phyloP scores from a whole-genome alignment of 495 filamentous ascomycete genomes.

The Patellaria atrata region DNA sequence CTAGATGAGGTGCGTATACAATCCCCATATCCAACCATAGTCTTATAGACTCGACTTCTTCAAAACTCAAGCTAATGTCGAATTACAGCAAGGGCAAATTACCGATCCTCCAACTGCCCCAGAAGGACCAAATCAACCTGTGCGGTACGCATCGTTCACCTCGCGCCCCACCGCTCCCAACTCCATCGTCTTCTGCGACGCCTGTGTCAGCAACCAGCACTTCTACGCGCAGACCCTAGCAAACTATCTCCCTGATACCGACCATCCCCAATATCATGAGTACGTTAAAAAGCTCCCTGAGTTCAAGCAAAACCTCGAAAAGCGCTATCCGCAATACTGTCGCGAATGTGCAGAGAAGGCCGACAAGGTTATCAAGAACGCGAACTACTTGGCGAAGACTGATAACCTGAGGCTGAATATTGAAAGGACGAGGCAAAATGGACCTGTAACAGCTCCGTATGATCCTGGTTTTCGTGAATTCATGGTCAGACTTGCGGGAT shows the following conservation, averaged over 20 bases:
- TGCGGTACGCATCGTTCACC: slow-evolving; percentile 22
- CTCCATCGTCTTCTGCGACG: slow-evolving; percentile 53
- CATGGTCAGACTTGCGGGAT: too few relatives aligned
- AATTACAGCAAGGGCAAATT: slow-evolving; percentile 58
- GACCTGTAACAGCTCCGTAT: slow-evolving; percentile 6
- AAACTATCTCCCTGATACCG: slow-evolving; percentile 52
- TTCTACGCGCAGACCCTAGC: slow-evolving; percentile 52
- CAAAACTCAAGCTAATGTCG: slow-evolving; percentile 7
- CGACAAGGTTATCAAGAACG: slow-evolving; percentile 44
- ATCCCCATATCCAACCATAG: neutral
- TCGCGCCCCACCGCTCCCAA: slow-evolving; percentile 25
- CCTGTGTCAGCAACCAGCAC: slow-evolving; percentile 71
- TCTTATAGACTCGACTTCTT: neutral
- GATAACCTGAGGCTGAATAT: slow-evolving; percentile 62
- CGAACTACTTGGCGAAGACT: slow-evolving; percentile 64
- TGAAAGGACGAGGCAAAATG: slow-evolving; percentile 41
- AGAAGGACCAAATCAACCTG: slow-evolving; percentile 21
- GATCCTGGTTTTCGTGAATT: too few relatives aligned
- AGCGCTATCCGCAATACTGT: slow-evolving; percentile 74
- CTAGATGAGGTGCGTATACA: slow-evolving; percentile 44
- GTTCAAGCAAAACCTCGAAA: slow-evolving; percentile 51
- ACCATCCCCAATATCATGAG: slow-evolving; percentile 46
- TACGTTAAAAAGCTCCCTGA: slow-evolving; percentile 42
- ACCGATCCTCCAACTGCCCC: slow-evolving; percentile 59
- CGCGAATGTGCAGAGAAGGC: slow-evolving; percentile 56